Base-by-base conservation (phyloP, 2,329 filamentous ascomycete genomes). In the Colletotrichum spinosum region DNA sequence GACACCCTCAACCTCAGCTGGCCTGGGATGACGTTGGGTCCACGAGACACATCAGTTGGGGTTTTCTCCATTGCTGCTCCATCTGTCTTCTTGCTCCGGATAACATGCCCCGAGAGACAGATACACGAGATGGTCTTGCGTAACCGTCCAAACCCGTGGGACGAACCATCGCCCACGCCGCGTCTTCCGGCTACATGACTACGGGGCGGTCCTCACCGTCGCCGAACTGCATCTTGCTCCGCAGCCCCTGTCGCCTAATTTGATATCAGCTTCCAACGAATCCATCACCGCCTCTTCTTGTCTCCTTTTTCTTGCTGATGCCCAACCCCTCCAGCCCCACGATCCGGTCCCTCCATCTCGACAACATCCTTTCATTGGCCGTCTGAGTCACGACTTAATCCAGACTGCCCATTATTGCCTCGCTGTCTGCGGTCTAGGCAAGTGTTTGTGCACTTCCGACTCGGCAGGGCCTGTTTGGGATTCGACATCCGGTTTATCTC, bases 261-360 rank as follows among this genome's bases (percentile, higher is more conserved):
- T 45, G 12, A 60, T 51, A 51, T 50, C 50, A 50, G 46, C 44
- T 34, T 38, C 12, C 10, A 33, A 44, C 50, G 44, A 44, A 55
- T 64, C 62, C 48, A 48, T 60, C 57, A 65, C 57, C 52, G 56
- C 56, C 38, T 55, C 60, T 63, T 64, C 41, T 55, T 50, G 8
- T 48, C 52, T 61, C 39, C 51, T 56, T 44, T 33, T 53, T n/a
- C 56, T 56, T 41, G 53, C 52, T 62, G 52, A 52, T 65, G 58
- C 58, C 62, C 57, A 62, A 61, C 62, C 42, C 33, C 41, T 39
- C 17, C 25, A 49, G 46, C 52, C 62, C 58, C 48, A 65, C 41
- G 58, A 56, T 38, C 15, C 15, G 7, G 25, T 48, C 46, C n/a
- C 15, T 37, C 35, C 15, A 49, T 49, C 33, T 50, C 38, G 37